Evolutionary conservation across 352 stramenopile species (phyloP).

Genomic region (Globisporangium perplexum): DNA sequence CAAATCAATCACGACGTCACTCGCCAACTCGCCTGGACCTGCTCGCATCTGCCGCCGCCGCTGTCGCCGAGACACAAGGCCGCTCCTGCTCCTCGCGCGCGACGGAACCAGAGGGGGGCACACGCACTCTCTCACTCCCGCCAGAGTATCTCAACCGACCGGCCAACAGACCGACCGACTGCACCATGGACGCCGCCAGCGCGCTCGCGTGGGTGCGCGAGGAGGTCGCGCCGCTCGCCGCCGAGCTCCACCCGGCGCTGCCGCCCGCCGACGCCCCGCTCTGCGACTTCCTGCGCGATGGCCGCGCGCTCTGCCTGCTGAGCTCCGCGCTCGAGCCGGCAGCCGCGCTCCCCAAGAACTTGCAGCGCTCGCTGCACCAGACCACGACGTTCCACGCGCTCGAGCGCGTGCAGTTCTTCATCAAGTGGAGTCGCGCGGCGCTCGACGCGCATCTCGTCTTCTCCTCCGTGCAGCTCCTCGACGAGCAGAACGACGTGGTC

Average conservation of each 20-base stretch:
- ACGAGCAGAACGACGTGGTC: conserved; percentile 66
- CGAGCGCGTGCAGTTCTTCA: conserved; percentile 83
- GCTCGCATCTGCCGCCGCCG: too few species aligned
- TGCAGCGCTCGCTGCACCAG: conserved; percentile 62
- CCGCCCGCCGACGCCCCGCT: conserved; percentile 26
- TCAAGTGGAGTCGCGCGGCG: conserved; percentile 66
- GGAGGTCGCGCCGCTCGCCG: conserved; percentile 37
- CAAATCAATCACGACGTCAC: neutral
- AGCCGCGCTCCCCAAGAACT: conserved; percentile 55
- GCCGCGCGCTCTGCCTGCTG: conserved; percentile 67
- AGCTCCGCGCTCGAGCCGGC: conserved; percentile 30
- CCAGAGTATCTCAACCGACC: neutral
- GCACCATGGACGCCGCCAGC: conserved; percentile 2
- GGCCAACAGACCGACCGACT: neutral
- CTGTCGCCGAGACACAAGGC: too few species aligned
- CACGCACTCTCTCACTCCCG: neutral
- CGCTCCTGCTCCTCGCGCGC: too few species aligned
- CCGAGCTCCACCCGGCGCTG: conserved; percentile 23
- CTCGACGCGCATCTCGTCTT: conserved; percentile 75
- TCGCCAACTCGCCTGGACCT: neutral
- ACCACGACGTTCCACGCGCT: conserved; percentile 75
- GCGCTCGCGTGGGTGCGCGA: conserved; percentile 49
- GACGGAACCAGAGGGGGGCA: neutral
- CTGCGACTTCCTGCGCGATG: conserved; percentile 71
- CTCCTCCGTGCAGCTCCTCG: conserved; percentile 71